phyloP scores from a whole-genome alignment of 1,284 basidiomycete species.

The Termitomyces sp. region DNA sequence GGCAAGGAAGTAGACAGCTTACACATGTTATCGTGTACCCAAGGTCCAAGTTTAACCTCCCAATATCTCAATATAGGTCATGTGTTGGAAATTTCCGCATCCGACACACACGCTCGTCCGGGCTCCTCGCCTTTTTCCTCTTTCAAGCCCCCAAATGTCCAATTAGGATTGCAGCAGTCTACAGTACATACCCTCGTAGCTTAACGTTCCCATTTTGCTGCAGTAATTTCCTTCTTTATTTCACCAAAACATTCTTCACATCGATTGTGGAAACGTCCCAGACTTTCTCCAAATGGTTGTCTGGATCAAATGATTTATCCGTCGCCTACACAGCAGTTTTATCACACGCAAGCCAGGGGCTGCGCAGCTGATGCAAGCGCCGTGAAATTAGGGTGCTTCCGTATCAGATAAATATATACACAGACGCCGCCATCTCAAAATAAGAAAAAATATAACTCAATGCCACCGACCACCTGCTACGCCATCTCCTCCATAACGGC shows the following conservation, averaged over 20 bases:
- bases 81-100: slow-evolving; percentile 7
- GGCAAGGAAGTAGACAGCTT: not conserved
- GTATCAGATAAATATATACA: slow-evolving; percentile 10
- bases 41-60: slow-evolving; percentile 7
- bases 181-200: not conserved
- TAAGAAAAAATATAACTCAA: not conserved
- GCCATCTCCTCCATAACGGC: slow-evolving; percentile 32
- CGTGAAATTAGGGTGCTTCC: not conserved
- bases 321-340: not conserved
- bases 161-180: not conserved
- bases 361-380: not conserved
- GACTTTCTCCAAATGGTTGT: slow-evolving; percentile 9
- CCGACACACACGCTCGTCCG: not conserved
- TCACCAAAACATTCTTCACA: not conserved
- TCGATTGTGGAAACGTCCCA: not conserved
- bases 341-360: slow-evolving; percentile 6
- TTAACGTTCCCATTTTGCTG: not conserved
- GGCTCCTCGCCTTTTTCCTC: not conserved
- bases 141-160: not conserved
- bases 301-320: slow-evolving; percentile 9
- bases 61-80: slow-evolving; percentile 11
- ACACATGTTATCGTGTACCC: slow-evolving; percentile 11
- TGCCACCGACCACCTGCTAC: not conserved
- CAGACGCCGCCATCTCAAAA: not conserved
- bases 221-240: not conserved